A percentile compares a stretch with the other conserved stretches of the same genome.
Evolutionary conservation across 2,329 filamentous ascomycete genomes (phyloP).

Genomic region (Sclerotinia minor): DNA sequence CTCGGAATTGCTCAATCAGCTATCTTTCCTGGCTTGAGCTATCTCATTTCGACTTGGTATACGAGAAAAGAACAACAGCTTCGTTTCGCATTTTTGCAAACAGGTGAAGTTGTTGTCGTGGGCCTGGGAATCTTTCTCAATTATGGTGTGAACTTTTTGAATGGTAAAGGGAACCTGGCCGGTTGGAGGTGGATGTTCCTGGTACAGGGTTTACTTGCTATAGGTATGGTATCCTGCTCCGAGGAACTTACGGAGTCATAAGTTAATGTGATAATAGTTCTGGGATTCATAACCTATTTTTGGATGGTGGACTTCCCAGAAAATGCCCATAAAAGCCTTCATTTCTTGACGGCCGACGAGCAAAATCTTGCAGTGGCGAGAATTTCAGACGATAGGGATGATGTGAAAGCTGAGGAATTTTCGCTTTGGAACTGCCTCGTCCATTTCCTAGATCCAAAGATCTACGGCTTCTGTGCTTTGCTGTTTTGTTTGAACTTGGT

Average conservation of each 20-base stretch:
- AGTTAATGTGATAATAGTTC: conserved; percentile 39
- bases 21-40: conserved; percentile 54
- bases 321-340: conserved; percentile 54
- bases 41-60: conserved; percentile 47
- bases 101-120: conserved; percentile 63
- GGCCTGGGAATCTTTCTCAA: conserved; percentile 47
- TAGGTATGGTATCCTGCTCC: conserved; percentile 35
- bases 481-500: conserved; percentile 71
- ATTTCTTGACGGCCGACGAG: conserved; percentile 52
- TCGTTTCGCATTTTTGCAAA: conserved; percentile 67
- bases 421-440: conserved; percentile 56
- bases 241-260: conserved; percentile 4
- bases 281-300: conserved; percentile 56
- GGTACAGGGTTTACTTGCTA: conserved; percentile 53
- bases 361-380: conserved; percentile 52
- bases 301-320: conserved; percentile 67
- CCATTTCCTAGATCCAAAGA: conserved; percentile 54
- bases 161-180: conserved; percentile 53
- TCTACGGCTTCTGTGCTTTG: conserved; percentile 63
- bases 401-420: conserved; percentile 54
- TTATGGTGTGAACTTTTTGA: conserved; percentile 64
- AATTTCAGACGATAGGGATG: conserved; percentile 60
- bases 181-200: conserved; percentile 71
- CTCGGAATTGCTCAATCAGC: conserved; percentile 63
- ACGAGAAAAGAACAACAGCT: conserved; percentile 42